Conservation (phyloP, 139 green algal genomes). For the Astrephomene gubernaculifera region DNA sequence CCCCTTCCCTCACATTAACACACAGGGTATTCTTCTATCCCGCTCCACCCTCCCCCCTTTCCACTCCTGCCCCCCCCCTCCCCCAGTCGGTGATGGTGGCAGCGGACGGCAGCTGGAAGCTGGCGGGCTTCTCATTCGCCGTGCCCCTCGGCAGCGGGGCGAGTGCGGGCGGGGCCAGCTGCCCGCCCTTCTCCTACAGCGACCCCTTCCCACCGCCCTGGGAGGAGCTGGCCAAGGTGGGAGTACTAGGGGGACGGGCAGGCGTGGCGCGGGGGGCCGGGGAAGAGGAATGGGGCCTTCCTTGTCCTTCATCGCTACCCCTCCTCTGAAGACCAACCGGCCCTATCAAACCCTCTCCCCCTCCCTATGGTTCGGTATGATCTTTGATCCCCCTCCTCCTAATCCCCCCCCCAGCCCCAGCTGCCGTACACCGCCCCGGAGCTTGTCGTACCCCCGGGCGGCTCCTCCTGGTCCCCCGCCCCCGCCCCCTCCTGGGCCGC, state of each 20-base stretch:
- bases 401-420: too few relatives aligned
- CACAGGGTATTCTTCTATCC: too few relatives aligned
- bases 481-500: slow-evolving; percentile 42
- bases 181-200: slow-evolving; percentile 40
- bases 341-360: not conserved
- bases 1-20: not conserved
- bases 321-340: too few relatives aligned
- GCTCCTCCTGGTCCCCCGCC: not conserved
- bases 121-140: slow-evolving; percentile 75
- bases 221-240: slow-evolving; percentile 62
- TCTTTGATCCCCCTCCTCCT: too few relatives aligned
- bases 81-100: slow-evolving; percentile 48
- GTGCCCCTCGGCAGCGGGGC: slow-evolving; percentile 12
- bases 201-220: slow-evolving; percentile 54
- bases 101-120: slow-evolving; percentile 79
- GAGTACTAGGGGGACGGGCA: not conserved
- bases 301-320: too few relatives aligned
- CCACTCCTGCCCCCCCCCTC: not conserved
- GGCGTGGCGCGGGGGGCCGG: too few relatives aligned
- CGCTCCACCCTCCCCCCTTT: too few relatives aligned
- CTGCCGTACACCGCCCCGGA: slow-evolving; percentile 85
- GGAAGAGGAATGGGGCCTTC: too few relatives aligned
- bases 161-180: not conserved
- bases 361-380: too few relatives aligned
- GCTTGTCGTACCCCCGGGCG: slow-evolving; percentile 59